phyloP scores from a whole-genome alignment of 768 basidiomycete species.

The Calocera viscosa region DNA sequence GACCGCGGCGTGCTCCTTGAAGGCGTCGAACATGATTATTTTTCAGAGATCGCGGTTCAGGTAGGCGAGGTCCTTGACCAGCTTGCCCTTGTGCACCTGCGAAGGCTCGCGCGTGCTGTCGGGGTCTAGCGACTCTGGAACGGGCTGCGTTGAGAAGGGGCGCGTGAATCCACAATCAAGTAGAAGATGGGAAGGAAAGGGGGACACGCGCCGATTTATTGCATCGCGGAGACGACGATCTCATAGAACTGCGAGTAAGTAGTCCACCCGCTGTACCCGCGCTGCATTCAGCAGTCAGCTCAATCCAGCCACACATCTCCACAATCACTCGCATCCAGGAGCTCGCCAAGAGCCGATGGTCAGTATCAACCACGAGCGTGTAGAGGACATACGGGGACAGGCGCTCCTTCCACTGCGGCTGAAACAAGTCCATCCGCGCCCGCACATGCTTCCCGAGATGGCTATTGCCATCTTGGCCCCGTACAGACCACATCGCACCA shows the following conservation, averaged over 20 bases:
- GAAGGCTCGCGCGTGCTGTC: conserved; percentile 88
- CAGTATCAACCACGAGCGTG: conserved; percentile 80
- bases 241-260: conserved; percentile 99
- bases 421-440: too few relatives aligned
- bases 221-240: conserved; percentile 87
- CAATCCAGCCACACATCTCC: too few relatives aligned
- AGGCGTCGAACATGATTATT: conserved; percentile 76
- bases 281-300: too few relatives aligned
- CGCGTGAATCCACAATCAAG: not conserved
- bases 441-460: too few relatives aligned
- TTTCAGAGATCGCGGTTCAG: conserved; percentile 94
- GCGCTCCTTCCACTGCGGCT: too few relatives aligned
- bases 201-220: conserved; percentile 67
- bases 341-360: conserved; percentile 81
- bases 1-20: conserved; percentile 58
- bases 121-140: conserved; percentile 87
- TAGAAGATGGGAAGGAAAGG: not conserved
- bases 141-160: conserved; percentile 35
- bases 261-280: conserved; percentile 88
- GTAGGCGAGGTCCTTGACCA: conserved; percentile 92
- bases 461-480: too few relatives aligned
- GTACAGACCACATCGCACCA: too few relatives aligned
- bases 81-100: conserved; percentile 62
- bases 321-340: conserved; percentile 68
- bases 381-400: too few relatives aligned